Percentiles rank a stretch among this genome's conserved stretches.
phyloP scores from a whole-genome alignment of 2,329 filamentous ascomycete genomes.

The Botrytis galanthina region DNA sequence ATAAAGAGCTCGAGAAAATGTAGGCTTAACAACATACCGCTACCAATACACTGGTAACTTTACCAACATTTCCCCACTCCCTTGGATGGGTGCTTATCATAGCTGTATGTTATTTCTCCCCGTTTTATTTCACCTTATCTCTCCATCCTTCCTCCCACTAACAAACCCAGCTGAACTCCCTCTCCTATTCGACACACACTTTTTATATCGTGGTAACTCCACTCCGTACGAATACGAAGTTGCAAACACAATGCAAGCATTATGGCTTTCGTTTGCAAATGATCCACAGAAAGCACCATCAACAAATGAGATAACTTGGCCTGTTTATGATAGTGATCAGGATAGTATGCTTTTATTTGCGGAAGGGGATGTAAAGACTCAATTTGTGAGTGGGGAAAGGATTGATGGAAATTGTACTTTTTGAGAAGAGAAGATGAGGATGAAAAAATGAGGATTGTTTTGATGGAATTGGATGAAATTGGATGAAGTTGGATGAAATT shows the following conservation, averaged over 20 bases:
- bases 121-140: too few relatives aligned
- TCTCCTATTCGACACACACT: constrained; percentile 20
- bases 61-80: constrained; percentile 35
- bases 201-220: constrained; percentile 7
- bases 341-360: neutral
- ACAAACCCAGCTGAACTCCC: neutral
- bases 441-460: neutral
- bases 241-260: neutral
- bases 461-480: neutral
- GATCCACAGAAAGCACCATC: neutral
- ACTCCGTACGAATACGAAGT: constrained; percentile 3
- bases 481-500: too few relatives aligned
- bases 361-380: neutral
- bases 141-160: neutral
- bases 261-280: constrained; percentile 9
- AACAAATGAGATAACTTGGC: neutral
- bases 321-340: neutral
- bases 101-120: neutral
- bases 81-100: constrained; percentile 38
- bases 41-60: constrained; percentile 40
- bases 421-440: neutral
- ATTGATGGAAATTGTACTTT: constrained; percentile 7
- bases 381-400: neutral
- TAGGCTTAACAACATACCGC: constrained; percentile 29
- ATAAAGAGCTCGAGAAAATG: constrained; percentile 16